Percentiles rank a stretch among this genome's conserved stretches.
phyloP scores from a whole-genome alignment of 2,329 filamentous ascomycete species.

The Monosporascus sp. region DNA sequence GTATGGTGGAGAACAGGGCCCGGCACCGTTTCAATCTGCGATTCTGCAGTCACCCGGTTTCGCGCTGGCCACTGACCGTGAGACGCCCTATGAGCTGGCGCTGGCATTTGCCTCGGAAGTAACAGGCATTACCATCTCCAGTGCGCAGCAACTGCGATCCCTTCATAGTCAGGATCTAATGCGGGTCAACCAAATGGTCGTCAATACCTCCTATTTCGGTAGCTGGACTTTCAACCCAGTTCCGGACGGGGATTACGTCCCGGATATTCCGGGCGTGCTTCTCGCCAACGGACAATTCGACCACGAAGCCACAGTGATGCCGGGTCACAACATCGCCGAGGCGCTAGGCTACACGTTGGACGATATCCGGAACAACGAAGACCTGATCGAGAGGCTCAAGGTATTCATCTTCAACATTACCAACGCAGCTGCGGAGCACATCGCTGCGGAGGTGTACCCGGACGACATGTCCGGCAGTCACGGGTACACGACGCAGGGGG shows the following conservation, averaged over 20 bases:
- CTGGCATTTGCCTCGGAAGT: slow-evolving; percentile 9
- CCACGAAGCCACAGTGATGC: slow-evolving; percentile 10
- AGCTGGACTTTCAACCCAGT: slow-evolving; percentile 22
- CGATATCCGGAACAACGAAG: not conserved
- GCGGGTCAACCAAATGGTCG: slow-evolving; percentile 17
- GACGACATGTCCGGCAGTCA: slow-evolving; percentile 36
- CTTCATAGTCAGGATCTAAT: slow-evolving; percentile 3
- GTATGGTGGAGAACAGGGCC: slow-evolving; percentile 28
- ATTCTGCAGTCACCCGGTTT: slow-evolving; percentile 19
- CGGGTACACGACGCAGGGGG: slow-evolving; percentile 38
- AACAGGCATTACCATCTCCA: slow-evolving; percentile 1
- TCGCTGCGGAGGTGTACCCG: slow-evolving; percentile 43
- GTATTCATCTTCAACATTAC: slow-evolving; percentile 11
- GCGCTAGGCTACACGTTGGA: not conserved
- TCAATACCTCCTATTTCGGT: slow-evolving; percentile 16
- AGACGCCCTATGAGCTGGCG: slow-evolving; percentile 8
- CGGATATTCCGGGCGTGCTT: slow-evolving; percentile 17
- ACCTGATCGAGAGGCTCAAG: slow-evolving; percentile 4
- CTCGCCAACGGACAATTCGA: slow-evolving; percentile 17
- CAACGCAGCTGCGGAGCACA: slow-evolving; percentile 29
- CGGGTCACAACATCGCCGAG: not conserved
- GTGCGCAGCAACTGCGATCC: slow-evolving; percentile 3
- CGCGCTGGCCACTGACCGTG: slow-evolving; percentile 16
- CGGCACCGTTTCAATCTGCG: slow-evolving; percentile 13
- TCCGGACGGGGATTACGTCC: slow-evolving; percentile 19